Evolutionary conservation across 2,329 filamentous ascomycete genomes (phyloP).

Genomic region (Aspergillus chevalieri): DNA sequence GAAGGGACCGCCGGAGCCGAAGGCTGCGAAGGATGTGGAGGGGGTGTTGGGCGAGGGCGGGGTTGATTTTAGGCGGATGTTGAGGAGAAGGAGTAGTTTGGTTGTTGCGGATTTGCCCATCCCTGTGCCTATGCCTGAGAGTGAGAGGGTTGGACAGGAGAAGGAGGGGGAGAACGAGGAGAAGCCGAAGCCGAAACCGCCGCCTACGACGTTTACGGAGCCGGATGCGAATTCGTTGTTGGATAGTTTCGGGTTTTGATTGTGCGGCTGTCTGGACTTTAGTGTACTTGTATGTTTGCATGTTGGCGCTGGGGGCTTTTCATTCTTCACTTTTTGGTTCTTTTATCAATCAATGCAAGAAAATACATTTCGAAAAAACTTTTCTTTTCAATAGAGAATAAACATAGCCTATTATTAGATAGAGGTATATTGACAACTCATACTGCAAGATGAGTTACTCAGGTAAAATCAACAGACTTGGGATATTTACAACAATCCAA

Average conservation of each 20-base stretch:
- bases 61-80: slow-evolving; percentile 60
- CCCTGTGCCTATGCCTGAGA: slow-evolving; percentile 6
- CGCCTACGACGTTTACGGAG: slow-evolving; percentile 79
- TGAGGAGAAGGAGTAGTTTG: slow-evolving; percentile 67
- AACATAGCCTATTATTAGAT: too few species aligned
- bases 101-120: slow-evolving; percentile 64
- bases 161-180: slow-evolving; percentile 20
- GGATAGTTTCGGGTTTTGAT: slow-evolving; percentile 86
- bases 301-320: slow-evolving; percentile 3
- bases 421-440: too few species aligned
- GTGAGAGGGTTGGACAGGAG: slow-evolving; percentile 20
- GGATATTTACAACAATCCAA: too few species aligned
- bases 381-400: too few species aligned
- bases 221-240: slow-evolving; percentile 83
- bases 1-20: slow-evolving; percentile 13
- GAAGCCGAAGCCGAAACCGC: slow-evolving; percentile 45
- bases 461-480: too few species aligned
- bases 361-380: too few species aligned
- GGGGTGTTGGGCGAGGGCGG: slow-evolving; percentile 22
- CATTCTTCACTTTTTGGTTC: too few species aligned
- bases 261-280: neutral
- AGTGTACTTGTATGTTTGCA: slow-evolving; percentile 2
- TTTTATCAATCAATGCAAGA: too few species aligned
- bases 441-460: too few species aligned
- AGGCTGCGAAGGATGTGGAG: slow-evolving; percentile 33